A percentile compares a stretch with the other conserved stretches of the same genome.
These are phyloP conservation scores for Mycena belliarum DNA, from an alignment of 768 basidiomycete species.

Conservation along the genomic window DNA sequence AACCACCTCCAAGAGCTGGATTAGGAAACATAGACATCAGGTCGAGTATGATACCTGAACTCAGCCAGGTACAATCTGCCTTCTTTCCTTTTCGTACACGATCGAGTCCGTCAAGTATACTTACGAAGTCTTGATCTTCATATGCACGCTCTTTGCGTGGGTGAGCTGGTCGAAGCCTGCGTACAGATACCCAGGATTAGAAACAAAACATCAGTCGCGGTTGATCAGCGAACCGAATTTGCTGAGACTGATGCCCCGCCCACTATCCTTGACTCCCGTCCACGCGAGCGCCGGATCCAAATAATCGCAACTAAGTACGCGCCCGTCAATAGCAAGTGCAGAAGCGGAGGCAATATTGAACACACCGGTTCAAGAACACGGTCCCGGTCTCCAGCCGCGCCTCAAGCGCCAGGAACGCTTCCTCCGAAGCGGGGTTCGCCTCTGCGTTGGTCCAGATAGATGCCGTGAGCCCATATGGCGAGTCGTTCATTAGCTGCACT, in stretches of 20 bases:
- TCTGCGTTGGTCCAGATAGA: conserved; percentile 89
- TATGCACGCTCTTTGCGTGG: conserved; percentile 75
- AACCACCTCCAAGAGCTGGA: conserved; percentile 4
- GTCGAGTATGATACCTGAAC: too few relatives aligned
- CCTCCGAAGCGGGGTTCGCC: conserved; percentile 58
- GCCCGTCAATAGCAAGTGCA: background rate
- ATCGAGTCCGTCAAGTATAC: too few relatives aligned
- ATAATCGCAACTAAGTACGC: conserved; percentile 53
- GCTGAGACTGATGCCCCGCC: conserved; percentile 87
- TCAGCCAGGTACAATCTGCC: too few relatives aligned
- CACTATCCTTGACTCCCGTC: conserved; percentile 94
- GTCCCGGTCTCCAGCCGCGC: conserved; percentile 86
- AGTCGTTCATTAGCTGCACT: conserved; percentile 92
- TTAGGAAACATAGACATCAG: conserved; percentile 1
- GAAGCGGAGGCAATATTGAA: too few relatives aligned
- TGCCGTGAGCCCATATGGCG: conserved; percentile 90
- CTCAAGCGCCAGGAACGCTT: conserved; percentile 65
- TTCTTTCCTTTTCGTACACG: too few relatives aligned
- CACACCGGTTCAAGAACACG: conserved; percentile 86
- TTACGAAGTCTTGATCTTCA: conserved; percentile 66
- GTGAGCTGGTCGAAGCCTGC: conserved; percentile 86
- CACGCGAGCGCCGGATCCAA: conserved; percentile 93
- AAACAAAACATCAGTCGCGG: background rate
- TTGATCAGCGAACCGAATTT: conserved; percentile 72
- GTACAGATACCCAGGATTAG: background rate